phyloP scores from a whole-genome alignment of 2,329 filamentous ascomycete genomes.

The Fusarium buxicola region DNA sequence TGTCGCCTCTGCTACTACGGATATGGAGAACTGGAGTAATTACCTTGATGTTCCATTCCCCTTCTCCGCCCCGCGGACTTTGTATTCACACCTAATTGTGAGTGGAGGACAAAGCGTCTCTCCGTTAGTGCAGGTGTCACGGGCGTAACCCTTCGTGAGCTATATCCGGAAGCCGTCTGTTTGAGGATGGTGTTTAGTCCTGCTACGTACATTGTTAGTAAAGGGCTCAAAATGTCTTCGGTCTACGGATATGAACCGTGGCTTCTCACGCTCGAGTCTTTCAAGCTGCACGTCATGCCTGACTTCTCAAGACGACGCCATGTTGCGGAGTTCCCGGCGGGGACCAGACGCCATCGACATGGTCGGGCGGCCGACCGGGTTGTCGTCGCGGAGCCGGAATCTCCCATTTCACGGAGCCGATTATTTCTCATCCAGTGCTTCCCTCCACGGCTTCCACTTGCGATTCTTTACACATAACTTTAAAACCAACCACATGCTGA shows the following conservation, averaged over 20 bases:
- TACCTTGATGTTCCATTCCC: neutral
- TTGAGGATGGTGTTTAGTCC: slow-evolving; percentile 1
- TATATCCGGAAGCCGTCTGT: neutral
- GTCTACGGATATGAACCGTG: too few relatives aligned
- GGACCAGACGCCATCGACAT: neutral
- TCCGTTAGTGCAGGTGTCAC: slow-evolving; percentile 1
- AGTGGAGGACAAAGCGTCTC: neutral
- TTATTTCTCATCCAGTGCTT: neutral
- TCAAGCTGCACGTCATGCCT: neutral
- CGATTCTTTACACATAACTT: neutral
- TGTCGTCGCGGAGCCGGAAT: slow-evolving; percentile 28
- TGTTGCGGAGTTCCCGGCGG: slow-evolving; percentile 10
- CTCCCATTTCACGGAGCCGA: slow-evolving; percentile 30
- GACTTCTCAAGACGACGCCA: neutral
- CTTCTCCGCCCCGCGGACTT: neutral
- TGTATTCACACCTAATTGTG: slow-evolving; percentile 1
- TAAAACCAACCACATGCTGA: neutral
- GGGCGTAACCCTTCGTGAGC: neutral
- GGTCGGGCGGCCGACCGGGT: neutral
- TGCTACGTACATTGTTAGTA: neutral
- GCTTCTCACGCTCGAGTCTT: too few relatives aligned
- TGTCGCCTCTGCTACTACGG: neutral
- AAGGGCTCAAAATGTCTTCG: slow-evolving; percentile 5
- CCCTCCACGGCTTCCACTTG: slow-evolving; percentile 5
- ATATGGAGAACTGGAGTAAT: too few relatives aligned